Conservation (phyloP, 2,329 filamentous ascomycete species). For the Alternaria sp. region DNA sequence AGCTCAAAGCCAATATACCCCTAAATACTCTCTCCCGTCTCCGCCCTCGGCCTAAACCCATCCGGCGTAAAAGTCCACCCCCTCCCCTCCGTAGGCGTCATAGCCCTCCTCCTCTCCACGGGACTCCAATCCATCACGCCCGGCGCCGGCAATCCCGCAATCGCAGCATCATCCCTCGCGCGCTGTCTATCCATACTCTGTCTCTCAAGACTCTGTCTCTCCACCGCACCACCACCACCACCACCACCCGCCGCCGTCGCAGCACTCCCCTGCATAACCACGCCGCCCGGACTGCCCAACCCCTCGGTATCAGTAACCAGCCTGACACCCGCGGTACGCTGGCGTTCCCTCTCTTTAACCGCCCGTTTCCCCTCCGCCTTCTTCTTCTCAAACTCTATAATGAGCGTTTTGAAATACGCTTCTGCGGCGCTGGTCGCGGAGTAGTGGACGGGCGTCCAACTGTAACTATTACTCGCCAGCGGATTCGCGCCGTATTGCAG, state of each 20-base stretch:
- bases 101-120: constrained; percentile 45
- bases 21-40: constrained; percentile 42
- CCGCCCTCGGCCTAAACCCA: constrained; percentile 42
- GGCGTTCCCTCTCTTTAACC: constrained; percentile 37
- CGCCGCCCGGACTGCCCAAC: not conserved
- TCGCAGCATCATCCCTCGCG: constrained; percentile 43
- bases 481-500: constrained; percentile 80
- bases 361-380: constrained; percentile 53
- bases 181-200: constrained; percentile 16
- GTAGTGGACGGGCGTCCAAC: constrained; percentile 85
- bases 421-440: constrained; percentile 82
- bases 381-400: constrained; percentile 72
- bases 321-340: constrained; percentile 36
- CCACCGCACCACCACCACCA: not conserved
- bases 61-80: constrained; percentile 38
- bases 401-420: constrained; percentile 79
- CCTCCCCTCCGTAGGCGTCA: constrained; percentile 48
- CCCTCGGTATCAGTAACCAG: constrained; percentile 9
- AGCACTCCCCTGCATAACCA: not conserved
- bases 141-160: constrained; percentile 38
- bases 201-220: not conserved
- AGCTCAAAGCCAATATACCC: not conserved
- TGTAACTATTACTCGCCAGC: constrained; percentile 73
- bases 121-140: constrained; percentile 50
- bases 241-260: not conserved